Evolutionary conservation across 257 asterid species (phyloP).

Genomic region (Ocimum tenuiflorum): DNA sequence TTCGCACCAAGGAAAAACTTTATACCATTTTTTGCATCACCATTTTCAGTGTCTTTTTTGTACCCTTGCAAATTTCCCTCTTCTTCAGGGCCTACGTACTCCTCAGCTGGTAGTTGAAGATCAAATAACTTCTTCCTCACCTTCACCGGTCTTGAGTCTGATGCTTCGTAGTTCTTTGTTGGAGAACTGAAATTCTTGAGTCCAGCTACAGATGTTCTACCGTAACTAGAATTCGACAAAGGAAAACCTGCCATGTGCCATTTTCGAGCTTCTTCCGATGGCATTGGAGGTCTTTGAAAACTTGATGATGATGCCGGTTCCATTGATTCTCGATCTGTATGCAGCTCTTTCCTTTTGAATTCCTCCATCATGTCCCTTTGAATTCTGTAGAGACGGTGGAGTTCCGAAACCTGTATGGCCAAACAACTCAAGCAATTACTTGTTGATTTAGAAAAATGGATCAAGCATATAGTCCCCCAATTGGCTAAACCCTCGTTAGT

Average conservation of each 20-base stretch:
- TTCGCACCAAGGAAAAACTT: constrained; percentile 4
- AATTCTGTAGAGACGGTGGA: constrained; percentile 79
- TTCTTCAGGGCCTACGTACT: constrained; percentile 64
- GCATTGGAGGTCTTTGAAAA: constrained; percentile 56
- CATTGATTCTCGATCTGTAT: constrained; percentile 37
- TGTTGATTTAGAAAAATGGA: background rate
- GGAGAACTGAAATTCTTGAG: constrained; percentile 47
- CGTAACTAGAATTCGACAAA: constrained; percentile 39
- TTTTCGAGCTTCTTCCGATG: constrained; percentile 52
- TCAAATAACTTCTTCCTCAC: constrained; percentile 78
- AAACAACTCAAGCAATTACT: background rate
- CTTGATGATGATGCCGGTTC: constrained; percentile 84
- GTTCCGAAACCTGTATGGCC: constrained; percentile 62
- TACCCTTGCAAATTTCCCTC: constrained; percentile 32
- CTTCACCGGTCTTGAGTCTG: constrained; percentile 66
- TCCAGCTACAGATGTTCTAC: constrained; percentile 35
- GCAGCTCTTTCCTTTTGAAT: constrained; percentile 40
- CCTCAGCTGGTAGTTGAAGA: constrained; percentile 90
- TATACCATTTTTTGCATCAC: constrained; percentile 23
- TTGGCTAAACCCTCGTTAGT: too few species aligned
- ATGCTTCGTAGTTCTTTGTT: constrained; percentile 45
- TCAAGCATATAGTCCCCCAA: background rate
- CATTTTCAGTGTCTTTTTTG: constrained; percentile 32
- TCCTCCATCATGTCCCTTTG: constrained; percentile 98
- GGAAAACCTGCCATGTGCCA: constrained; percentile 68